Evolutionary conservation across 257 asterid genomes (phyloP).

Genomic region (Solanum habrochaites): DNA sequence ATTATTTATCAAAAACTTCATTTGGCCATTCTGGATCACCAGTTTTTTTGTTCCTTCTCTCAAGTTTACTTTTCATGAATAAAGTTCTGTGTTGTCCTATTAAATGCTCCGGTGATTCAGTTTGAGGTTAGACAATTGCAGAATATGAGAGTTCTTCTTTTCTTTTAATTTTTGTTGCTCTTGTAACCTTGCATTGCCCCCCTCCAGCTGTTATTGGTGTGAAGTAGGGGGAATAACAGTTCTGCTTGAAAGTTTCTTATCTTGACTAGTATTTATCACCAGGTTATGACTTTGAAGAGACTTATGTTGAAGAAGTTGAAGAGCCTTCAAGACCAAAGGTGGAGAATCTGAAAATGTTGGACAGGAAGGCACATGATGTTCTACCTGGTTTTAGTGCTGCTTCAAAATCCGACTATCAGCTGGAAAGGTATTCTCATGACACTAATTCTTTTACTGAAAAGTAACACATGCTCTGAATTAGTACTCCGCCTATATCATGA

Average conservation of each 20-base stretch:
- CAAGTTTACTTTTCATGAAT: not conserved
- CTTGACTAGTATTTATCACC: constrained; percentile 11
- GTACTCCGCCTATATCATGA: not conserved
- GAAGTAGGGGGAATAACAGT: not conserved
- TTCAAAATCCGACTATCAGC: constrained; percentile 41
- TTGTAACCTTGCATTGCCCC: not conserved
- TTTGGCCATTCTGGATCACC: not conserved
- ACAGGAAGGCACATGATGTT: constrained; percentile 42
- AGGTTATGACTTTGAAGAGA: constrained; percentile 76
- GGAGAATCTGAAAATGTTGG: constrained; percentile 47
- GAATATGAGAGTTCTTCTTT: not conserved
- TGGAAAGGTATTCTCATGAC: constrained; percentile 47
- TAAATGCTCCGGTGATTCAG: not conserved
- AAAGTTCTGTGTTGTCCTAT: not conserved
- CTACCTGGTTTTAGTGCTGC: constrained; percentile 76
- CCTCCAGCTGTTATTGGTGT: not conserved
- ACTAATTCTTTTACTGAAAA: not conserved
- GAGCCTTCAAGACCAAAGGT: constrained; percentile 53
- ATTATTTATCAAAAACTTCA: not conserved
- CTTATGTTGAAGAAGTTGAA: constrained; percentile 71
- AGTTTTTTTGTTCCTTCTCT: not conserved
- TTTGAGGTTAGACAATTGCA: not conserved
- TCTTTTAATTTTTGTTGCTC: not conserved
- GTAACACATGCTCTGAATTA: not conserved
- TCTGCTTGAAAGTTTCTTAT: not conserved